These are phyloP conservation scores for Penicillium samsonianum DNA, from an alignment of 495 filamentous ascomycete genomes.

Conservation along the genomic window DNA sequence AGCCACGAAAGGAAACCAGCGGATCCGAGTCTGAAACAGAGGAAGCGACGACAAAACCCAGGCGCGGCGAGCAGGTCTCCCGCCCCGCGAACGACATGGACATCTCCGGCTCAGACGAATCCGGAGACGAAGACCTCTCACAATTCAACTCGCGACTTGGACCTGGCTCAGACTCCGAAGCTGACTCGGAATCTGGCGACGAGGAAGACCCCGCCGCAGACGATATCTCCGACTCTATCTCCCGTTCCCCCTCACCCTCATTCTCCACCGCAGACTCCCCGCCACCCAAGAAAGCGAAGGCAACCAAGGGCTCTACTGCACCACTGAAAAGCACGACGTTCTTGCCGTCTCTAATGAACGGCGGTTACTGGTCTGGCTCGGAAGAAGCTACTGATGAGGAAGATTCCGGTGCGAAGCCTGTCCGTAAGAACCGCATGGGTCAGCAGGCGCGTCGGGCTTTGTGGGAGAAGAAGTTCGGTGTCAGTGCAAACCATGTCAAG, in stretches of 20 bases:
- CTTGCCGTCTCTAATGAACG: slow-evolving; percentile 80
- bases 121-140: slow-evolving; percentile 43
- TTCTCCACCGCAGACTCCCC: slow-evolving; percentile 35
- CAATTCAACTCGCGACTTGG: slow-evolving; percentile 58
- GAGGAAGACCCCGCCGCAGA: slow-evolving; percentile 21
- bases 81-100: slow-evolving; percentile 24
- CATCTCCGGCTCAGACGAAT: slow-evolving; percentile 35
- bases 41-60: slow-evolving; percentile 14
- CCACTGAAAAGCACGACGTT: slow-evolving; percentile 68
- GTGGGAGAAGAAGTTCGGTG: slow-evolving; percentile 90
- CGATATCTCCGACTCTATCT: slow-evolving; percentile 34
- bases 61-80: slow-evolving; percentile 20
- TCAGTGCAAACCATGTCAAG: slow-evolving; percentile 71
- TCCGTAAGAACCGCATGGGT: slow-evolving; percentile 80
- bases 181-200: slow-evolving; percentile 46
- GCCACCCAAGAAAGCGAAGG: slow-evolving; percentile 48
- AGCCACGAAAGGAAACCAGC: slow-evolving; percentile 15
- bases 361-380: slow-evolving; percentile 89
- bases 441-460: slow-evolving; percentile 82
- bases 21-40: slow-evolving; percentile 17
- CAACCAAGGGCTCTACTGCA: slow-evolving; percentile 33
- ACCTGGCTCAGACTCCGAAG: slow-evolving; percentile 51
- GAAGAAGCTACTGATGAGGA: slow-evolving; percentile 58
- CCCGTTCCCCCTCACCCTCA: slow-evolving; percentile 42
- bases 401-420: slow-evolving; percentile 33